Evolutionary conservation across 371 early-diverging fungal species (phyloP), one percentile per base, ranked within the genome.

Genomic region (Mortierella sp.): DNA sequence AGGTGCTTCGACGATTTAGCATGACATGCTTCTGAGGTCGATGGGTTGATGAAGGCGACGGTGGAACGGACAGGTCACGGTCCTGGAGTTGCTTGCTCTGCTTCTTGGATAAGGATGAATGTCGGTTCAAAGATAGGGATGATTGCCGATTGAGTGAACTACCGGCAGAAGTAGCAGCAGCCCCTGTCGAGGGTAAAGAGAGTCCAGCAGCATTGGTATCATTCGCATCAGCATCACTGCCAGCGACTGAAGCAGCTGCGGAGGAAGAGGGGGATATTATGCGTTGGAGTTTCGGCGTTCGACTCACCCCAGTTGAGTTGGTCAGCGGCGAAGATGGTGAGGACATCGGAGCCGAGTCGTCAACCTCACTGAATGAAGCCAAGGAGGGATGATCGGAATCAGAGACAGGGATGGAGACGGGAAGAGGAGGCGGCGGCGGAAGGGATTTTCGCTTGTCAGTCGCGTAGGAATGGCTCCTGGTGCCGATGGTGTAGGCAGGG

Each of bases 31-130:
- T 57, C 27, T 56, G 64, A 6, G 69, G 69, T 17, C 63, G 56
- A 50, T 75, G 69, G 23, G 69, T 48, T 9, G 69, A 69, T 5
- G 76, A 75, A 31, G 69, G 76, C 8, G 76, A 75, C 4, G 76
- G 60, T 7, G 69, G 73, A 19, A 66, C 64, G 24, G 24, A 26
- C 8, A 19, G 37, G 11, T 65, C 66, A 4, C 61, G 72, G 44
- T 72, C 66, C 23, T 50, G 43, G 19, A 46, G 60, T 37, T 60
- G 60, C 14, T 26, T n/a, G 24, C 51, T 23, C 42, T 48, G 51
- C 30, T 63, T 63, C 52, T 68, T 67, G 51, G 75, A 64, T 39
- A 73, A 17, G 28, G 69, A 69, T 8, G 68, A 64, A 34, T 64
- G 58, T 8, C 75, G 50, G 54, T 50, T 62, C 30, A 72, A 42